Evolutionary conservation across 768 basidiomycete species (phyloP), one percentile per base, ranked within the genome.

Genomic region (Peribolospora kevripleyi): DNA sequence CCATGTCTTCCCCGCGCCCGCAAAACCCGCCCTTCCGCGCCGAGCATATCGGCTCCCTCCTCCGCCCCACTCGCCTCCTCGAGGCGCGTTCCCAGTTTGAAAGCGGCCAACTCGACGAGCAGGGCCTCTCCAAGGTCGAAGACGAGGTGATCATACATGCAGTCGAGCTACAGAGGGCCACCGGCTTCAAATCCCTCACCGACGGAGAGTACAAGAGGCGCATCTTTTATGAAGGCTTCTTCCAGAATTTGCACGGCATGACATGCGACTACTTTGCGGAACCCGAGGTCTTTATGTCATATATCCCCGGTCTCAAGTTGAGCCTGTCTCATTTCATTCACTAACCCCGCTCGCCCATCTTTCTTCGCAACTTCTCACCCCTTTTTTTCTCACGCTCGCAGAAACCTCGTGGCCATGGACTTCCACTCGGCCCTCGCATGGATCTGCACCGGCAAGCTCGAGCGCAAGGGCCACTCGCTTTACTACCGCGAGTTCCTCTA

Each of bases 221-320:
- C 60, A 55, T 59, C 56, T 56, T 14, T 6, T 79, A 70, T 54
- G 76, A 80, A 49, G 79, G 79, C 14, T 76, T 80, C 40, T 79
- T 79, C 63, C 73, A 80, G 61, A 76, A 73, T 53, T 65, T 82
- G 46, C 74, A 77, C 51, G 79, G 79, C 50, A 79, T 80, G 75
- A 70, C 54, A n/a, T 25, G 25, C 25, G 25, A 25, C 25, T 25
- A 25, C 25, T 25, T 25, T 25, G 25, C 25, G 25, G 25, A 25
- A 25, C 25, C 25, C 25, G 25, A 25, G 25, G 25, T 25, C 25
- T 25, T 25, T 25, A 25, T 25, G 25, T 25, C 25, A 25, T 25
- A 25, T 25, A 25, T 25, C 25, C 25, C 25, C 25, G 25, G 25
- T 25, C 25, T 25, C 25, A 25, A 25, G 25, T 25, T 25, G 25